These are phyloP conservation scores for Waltergamsia citrina DNA, from an alignment of 2,329 filamentous ascomycete species.

Conservation along the genomic window DNA sequence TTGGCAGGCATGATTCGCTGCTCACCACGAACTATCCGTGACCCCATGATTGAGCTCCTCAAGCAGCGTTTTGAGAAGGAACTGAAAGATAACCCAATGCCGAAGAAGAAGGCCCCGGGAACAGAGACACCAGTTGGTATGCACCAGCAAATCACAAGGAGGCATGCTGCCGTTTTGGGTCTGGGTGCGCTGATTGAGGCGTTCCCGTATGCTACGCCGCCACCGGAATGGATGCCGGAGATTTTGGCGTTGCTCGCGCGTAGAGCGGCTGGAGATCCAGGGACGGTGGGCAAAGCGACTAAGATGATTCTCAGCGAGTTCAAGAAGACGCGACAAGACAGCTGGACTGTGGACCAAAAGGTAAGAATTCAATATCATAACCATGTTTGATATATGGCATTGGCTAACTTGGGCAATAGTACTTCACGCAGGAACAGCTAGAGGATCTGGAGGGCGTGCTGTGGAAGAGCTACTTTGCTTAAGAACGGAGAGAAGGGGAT, in stretches of 20 bases:
- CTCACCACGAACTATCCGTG: slow-evolving; percentile 72
- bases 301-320: slow-evolving; percentile 93
- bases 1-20: slow-evolving; percentile 97
- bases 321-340: slow-evolving; percentile 99
- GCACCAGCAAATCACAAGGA: slow-evolving; percentile 67
- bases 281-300: slow-evolving; percentile 89
- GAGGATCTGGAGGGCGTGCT: slow-evolving; percentile 93
- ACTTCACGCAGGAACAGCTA: slow-evolving; percentile 85
- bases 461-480: slow-evolving; percentile 99
- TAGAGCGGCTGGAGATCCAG: slow-evolving; percentile 78
- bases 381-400: background rate
- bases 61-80: slow-evolving; percentile 71
- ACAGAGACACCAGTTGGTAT: slow-evolving; percentile 62
- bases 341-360: slow-evolving; percentile 97
- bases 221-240: slow-evolving; percentile 88
- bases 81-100: slow-evolving; percentile 77
- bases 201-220: slow-evolving; percentile 91
- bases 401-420: slow-evolving; percentile 26
- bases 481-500: too few relatives aligned
- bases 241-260: slow-evolving; percentile 78
- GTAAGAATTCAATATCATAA: slow-evolving; percentile 39
- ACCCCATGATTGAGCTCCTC: slow-evolving; percentile 65
- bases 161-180: slow-evolving; percentile 87
- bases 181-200: slow-evolving; percentile 87
- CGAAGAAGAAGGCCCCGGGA: slow-evolving; percentile 55